phyloP scores from a whole-genome alignment of 2,329 filamentous ascomycete genomes.

The Cladophialophora psammophila region DNA sequence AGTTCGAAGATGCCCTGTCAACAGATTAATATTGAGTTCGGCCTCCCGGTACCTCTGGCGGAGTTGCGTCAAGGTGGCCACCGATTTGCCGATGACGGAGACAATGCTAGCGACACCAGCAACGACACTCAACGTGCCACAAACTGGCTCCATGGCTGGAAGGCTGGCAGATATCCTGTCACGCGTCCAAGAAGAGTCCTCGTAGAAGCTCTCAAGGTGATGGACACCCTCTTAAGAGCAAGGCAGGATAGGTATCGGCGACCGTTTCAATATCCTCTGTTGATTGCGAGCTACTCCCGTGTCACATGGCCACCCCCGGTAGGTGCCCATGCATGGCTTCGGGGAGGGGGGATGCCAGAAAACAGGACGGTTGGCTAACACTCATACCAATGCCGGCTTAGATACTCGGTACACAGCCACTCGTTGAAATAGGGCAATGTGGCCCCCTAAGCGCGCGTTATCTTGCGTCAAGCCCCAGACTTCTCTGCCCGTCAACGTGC shows the following conservation, averaged over 20 bases:
- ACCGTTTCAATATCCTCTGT: not conserved
- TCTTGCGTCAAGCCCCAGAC: slow-evolving; percentile 26
- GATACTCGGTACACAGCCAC: slow-evolving; percentile 6
- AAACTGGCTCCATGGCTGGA: slow-evolving; percentile 27
- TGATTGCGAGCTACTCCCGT: not conserved
- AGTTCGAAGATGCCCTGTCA: slow-evolving; percentile 36
- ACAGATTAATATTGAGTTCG: slow-evolving; percentile 34
- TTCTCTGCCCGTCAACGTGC: not conserved
- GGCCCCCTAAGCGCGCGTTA: slow-evolving; percentile 25
- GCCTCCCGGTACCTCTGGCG: slow-evolving; percentile 35
- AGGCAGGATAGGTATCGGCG: not conserved
- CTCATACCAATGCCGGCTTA: not conserved
- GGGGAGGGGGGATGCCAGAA: not conserved
- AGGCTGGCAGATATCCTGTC: not conserved
- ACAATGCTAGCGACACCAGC: slow-evolving; percentile 35
- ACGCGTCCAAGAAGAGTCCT: not conserved
- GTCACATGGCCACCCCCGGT: not conserved
- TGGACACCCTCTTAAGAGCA: not conserved
- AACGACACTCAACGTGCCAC: slow-evolving; percentile 30
- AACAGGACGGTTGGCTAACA: slow-evolving; percentile 7
- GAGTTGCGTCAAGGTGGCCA: slow-evolving; percentile 32
- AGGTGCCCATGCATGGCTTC: not conserved
- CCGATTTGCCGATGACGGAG: slow-evolving; percentile 33
- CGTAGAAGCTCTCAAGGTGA: not conserved
- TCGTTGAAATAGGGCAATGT: slow-evolving; percentile 13